Evolutionary conservation across 208 protist genomes (phyloP), one percentile per base, ranked within the genome.

Genomic region (Acanthamoeba lenticulata): DNA sequence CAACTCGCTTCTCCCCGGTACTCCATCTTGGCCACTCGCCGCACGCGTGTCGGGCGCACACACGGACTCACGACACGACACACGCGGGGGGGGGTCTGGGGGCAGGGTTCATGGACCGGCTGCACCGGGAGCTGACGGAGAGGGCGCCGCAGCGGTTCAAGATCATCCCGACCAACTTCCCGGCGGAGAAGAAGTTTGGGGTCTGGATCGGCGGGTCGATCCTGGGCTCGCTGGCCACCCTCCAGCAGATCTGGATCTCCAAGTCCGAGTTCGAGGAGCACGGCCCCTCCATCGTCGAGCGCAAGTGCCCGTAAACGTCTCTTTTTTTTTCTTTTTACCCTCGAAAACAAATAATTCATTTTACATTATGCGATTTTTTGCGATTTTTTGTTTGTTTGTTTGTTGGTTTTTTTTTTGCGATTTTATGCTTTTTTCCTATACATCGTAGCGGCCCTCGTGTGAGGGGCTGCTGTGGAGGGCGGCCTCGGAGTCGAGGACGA

Each of bases 161-260:
- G 42, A 65, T 93, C 29, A 38, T 85, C 27, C 60, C 69, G 27
- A 67, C 94, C 27, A 94, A 94, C 79, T 49, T 79, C 19, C 95
- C 96, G 29, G 89, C 96, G 42, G 99, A 99, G 96, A 95, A 99
- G 19, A 98, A 97, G 55, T 97, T 98, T 77, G 97, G 98, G 34
- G 98, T 97, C n/a, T 99, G 99, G 97, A 97, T 99, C 38, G 99
- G 99, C 69, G 99, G 98, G 40, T 99, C 98, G 21, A 99, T 99
- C 92, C 96, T 99, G 72, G 98, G 98, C 15, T 99, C 98, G n/a
- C 97, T 99, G 57, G 97, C 97, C 38, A 97, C 98, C 1, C 99
- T 99, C 90, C 98, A 99, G 94, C 97, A 98, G 69, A 96, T 99
- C 93, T 99, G 98, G 98, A 98, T 99, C 77, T 98, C 96, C 36